Conservation (phyloP, 2,329 filamentous ascomycete genomes). For the Paraphoma sp. region DNA sequence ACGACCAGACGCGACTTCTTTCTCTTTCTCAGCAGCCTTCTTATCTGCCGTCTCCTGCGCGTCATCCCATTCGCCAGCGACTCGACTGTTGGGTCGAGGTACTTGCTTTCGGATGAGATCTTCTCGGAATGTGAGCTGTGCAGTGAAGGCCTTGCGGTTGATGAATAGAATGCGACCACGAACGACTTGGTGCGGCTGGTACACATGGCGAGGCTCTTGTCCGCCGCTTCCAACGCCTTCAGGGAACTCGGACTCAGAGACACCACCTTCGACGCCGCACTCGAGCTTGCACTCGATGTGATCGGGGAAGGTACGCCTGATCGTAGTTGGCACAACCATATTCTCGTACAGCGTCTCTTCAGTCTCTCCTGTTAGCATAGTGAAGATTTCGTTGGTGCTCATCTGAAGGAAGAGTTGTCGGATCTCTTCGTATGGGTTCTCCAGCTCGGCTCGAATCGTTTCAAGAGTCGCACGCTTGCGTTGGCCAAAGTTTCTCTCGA, state of each 20-base stretch:
- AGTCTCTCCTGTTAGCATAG: slow-evolving; percentile 95
- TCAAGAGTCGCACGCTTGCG: slow-evolving; percentile 95
- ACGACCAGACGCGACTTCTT: slow-evolving; percentile 83
- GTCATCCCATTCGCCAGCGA: slow-evolving; percentile 86
- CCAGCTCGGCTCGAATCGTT: slow-evolving; percentile 91
- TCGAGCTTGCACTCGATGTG: slow-evolving; percentile 94
- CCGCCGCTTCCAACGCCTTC: slow-evolving; percentile 63
- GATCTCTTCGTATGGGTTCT: slow-evolving; percentile 92
- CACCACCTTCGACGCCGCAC: slow-evolving; percentile 89
- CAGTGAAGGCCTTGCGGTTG: slow-evolving; percentile 83
- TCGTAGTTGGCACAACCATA: slow-evolving; percentile 91
- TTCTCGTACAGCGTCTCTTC: slow-evolving; percentile 80
- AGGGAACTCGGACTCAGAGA: slow-evolving; percentile 83
- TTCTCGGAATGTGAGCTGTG: slow-evolving; percentile 84
- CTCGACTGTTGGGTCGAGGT: slow-evolving; percentile 64
- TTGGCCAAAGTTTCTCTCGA: slow-evolving; percentile 91
- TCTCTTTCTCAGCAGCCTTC: slow-evolving; percentile 79
- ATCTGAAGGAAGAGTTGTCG: slow-evolving; percentile 78
- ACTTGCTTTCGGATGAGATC: slow-evolving; percentile 73
- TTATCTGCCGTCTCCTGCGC: slow-evolving; percentile 80
- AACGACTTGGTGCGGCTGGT: slow-evolving; percentile 80
- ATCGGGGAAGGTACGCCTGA: slow-evolving; percentile 87
- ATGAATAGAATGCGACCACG: slow-evolving; percentile 88
- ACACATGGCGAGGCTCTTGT: slow-evolving; percentile 65
- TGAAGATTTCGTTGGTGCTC: slow-evolving; percentile 81